These are phyloP conservation scores for Helicocarpus griseus DNA, from an alignment of 2,329 filamentous ascomycete species.

Conservation along the genomic window DNA sequence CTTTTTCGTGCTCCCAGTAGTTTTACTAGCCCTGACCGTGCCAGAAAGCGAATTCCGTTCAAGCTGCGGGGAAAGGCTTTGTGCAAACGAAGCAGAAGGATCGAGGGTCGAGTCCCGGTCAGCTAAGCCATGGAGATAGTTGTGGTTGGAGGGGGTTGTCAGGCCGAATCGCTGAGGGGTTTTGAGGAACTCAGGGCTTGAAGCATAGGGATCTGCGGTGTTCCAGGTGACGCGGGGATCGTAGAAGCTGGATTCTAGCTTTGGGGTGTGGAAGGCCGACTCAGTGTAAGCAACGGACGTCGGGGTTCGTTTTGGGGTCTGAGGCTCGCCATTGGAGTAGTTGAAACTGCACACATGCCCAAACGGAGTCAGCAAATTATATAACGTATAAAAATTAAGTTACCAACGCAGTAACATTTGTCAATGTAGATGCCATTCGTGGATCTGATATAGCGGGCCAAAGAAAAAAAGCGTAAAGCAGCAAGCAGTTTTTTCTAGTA, in stretches of 20 bases:
- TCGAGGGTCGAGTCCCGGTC: conserved; percentile 8
- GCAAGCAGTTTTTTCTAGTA: neutral
- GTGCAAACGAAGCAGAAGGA: neutral
- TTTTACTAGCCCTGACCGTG: neutral
- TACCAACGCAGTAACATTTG: neutral
- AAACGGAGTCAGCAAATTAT: conserved; percentile 19
- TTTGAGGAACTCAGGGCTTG: conserved; percentile 37
- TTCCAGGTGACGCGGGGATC: conserved; percentile 38
- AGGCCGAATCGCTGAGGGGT: conserved; percentile 32
- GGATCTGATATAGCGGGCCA: neutral
- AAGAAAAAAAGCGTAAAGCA: neutral
- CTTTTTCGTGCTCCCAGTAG: conserved; percentile 12
- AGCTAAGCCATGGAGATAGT: conserved; percentile 10
- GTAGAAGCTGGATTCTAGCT: conserved; percentile 39
- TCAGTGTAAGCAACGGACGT: conserved; percentile 29
- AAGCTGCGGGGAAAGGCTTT: neutral
- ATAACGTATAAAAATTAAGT: neutral
- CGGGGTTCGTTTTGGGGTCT: conserved; percentile 38
- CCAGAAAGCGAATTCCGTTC: neutral
- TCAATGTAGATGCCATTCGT: neutral
- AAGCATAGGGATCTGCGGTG: conserved; percentile 37
- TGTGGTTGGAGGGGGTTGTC: conserved; percentile 23
- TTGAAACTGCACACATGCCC: conserved; percentile 33
- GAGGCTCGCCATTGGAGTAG: conserved; percentile 38
- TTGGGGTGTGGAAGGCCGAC: conserved; percentile 34